Base-by-base conservation (phyloP, 345 rosid species). In the Arabidopsis arenosa region DNA sequence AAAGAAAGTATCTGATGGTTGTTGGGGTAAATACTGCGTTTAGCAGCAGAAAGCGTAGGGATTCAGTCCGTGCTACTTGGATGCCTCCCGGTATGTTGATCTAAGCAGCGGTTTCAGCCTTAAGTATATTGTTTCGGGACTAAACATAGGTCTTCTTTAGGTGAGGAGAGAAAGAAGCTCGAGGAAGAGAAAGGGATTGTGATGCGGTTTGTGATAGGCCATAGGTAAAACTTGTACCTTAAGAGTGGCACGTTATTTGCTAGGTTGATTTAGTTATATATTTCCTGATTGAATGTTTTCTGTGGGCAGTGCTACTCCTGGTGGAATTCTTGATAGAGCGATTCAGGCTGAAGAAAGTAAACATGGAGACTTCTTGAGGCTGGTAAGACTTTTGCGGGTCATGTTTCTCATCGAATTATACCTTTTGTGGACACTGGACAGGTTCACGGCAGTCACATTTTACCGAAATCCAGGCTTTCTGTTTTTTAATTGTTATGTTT, bases 181-280 rank as follows among this genome's bases (percentile, higher is more conserved):
- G 98, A 95, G 83, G 93, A 92, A 83, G 97, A 92, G 86, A 95
- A 95, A 86, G 99, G 99, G 77, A 92, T 95, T 62, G 75, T 95
- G 32, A 85, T 92, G 70, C 97, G 98, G 67, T 95, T 95, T 77
- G 99, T 92, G 14, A 95, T 95, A 72, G 99, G 99, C 35, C 98
- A 95, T 79, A 95, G 99, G 99, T 95, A 74, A 9, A 74, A 48
- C 35, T 66, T 10, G 5, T 9, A 41, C 45, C 63, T 33, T 54
- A 21, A 21, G 47, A 28, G 0, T 61, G 33, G 4, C 43, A 5
- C 55, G 6, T 52, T 60, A 3, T 11, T 18, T 32, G 5, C 6
- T 0, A 39, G 62, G 68, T 59, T 28, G 12, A 37, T 69, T 44
- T 18, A 39, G 70, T 17, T 69, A 18, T 52, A 30, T 39, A 2